These are phyloP conservation scores for Wickerhamiella allomyrinae DNA, from an alignment of 805 yeast species.

Conservation along the genomic window DNA sequence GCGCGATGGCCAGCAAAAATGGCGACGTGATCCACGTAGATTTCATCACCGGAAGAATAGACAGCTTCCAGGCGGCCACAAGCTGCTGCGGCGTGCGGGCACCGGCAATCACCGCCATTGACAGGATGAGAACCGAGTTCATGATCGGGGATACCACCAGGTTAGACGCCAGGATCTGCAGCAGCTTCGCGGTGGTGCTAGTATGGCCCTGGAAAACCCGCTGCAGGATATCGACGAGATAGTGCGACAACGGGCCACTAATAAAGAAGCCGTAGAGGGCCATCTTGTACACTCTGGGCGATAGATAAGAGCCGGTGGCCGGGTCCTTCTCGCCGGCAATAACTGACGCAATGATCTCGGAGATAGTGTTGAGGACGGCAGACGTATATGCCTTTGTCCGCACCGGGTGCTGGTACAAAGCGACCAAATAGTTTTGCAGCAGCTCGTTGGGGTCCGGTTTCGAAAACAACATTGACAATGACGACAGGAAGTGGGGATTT, in stretches of 20 bases:
- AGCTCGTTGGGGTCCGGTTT: slow-evolving; percentile 7
- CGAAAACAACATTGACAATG: neutral
- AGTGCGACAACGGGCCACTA: slow-evolving; percentile 27
- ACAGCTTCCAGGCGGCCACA: slow-evolving; percentile 19
- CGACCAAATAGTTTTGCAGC: slow-evolving; percentile 17
- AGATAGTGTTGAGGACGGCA: slow-evolving; percentile 24
- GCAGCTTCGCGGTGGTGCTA: slow-evolving; percentile 20
- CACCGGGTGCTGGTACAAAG: slow-evolving; percentile 21
- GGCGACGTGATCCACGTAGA: slow-evolving; percentile 28
- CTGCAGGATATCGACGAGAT: slow-evolving; percentile 23
- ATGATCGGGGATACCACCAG: slow-evolving; percentile 24
- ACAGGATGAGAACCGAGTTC: slow-evolving; percentile 21
- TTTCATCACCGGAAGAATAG: slow-evolving; percentile 23
- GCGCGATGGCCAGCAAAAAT: slow-evolving; percentile 25
- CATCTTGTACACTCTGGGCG: slow-evolving; percentile 27
- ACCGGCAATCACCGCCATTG: slow-evolving; percentile 27
- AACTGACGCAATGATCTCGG: slow-evolving; percentile 25
- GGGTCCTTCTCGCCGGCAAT: slow-evolving; percentile 28
- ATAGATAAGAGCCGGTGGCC: slow-evolving; percentile 21
- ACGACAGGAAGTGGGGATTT: neutral
- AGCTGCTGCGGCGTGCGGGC: slow-evolving; percentile 22
- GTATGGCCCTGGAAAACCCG: slow-evolving; percentile 22
- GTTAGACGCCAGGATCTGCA: slow-evolving; percentile 26
- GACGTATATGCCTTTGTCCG: slow-evolving; percentile 27
- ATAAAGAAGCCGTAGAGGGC: slow-evolving; percentile 27